phyloP scores from a whole-genome alignment of 371 early-diverging fungal species.

The Apophysomyces ossiformis region DNA sequence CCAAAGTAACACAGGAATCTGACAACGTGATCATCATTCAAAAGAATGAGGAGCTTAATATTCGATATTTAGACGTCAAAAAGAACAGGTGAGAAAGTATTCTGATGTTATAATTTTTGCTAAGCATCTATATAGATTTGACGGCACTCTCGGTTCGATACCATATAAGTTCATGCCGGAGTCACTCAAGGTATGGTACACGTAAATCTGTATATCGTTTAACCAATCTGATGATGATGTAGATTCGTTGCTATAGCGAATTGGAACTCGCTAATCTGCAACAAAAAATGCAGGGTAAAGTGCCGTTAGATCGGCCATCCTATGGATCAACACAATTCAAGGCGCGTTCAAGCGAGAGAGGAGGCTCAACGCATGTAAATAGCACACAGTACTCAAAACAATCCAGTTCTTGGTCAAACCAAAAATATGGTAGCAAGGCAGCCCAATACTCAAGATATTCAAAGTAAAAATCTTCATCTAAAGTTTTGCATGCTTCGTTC shows the following conservation, averaged over 20 bases:
- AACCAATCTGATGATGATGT: background rate
- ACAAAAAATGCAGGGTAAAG: background rate
- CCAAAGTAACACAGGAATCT: constrained; percentile 84
- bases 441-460: too few species aligned
- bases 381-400: too few species aligned
- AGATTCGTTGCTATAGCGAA: background rate
- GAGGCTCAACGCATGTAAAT: background rate
- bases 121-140: constrained; percentile 53
- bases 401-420: too few species aligned
- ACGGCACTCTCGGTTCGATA: constrained; percentile 72
- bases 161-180: constrained; percentile 45
- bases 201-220: background rate
- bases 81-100: constrained; percentile 59
- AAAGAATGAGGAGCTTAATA: constrained; percentile 31
- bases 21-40: constrained; percentile 83
- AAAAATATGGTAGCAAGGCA: too few species aligned
- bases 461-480: too few species aligned
- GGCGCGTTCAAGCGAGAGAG: background rate
- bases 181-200: constrained; percentile 39
- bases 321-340: background rate
- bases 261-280: background rate
- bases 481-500: too few species aligned
- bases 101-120: background rate
- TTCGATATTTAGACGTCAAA: constrained; percentile 65
- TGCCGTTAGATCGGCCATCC: background rate